phyloP scores from a whole-genome alignment of 2,329 filamentous ascomycete genomes.

The Malbranchea zuffiana region DNA sequence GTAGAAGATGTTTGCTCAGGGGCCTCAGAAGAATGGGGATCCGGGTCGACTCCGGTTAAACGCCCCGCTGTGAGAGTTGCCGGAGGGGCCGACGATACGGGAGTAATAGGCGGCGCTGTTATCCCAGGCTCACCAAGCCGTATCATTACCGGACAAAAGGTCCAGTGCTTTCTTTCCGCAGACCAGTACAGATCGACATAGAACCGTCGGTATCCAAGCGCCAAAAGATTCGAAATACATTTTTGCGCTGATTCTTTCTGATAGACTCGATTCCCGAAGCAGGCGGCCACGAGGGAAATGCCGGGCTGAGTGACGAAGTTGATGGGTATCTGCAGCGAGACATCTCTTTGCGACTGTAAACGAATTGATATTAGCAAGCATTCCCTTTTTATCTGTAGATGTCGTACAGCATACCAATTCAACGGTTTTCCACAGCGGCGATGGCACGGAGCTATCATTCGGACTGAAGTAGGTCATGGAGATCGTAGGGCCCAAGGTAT shows the following conservation, averaged over 20 bases:
- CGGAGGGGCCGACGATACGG: conserved; percentile 3
- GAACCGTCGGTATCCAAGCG: conserved; percentile 48
- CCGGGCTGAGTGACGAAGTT: conserved; percentile 51
- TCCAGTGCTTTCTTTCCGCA: conserved; percentile 42
- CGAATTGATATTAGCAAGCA: conserved; percentile 11
- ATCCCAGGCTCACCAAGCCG: conserved; percentile 24
- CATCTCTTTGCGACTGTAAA: conserved; percentile 50
- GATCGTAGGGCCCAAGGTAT: no score
- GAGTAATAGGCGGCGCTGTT: conserved; percentile 7
- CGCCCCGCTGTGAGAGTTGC: conserved; percentile 4
- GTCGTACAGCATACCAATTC: conserved; percentile 25
- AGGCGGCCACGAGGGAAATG: conserved; percentile 47
- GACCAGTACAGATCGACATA: conserved; percentile 57
- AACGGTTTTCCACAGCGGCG: conserved; percentile 31
- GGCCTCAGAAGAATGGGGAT: background rate
- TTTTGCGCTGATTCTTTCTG: conserved; percentile 40
- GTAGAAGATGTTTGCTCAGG: no score
- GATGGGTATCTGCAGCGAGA: conserved; percentile 48
- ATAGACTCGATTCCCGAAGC: conserved; percentile 46
- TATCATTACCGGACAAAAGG: conserved; percentile 49
- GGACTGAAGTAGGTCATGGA: conserved; percentile 36
- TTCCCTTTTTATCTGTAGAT: background rate
- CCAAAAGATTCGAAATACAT: conserved; percentile 54
- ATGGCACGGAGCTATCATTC: conserved; percentile 24
- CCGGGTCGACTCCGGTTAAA: background rate